Conservation (phyloP, 805 yeast species). For the Candida krabiensis region DNA sequence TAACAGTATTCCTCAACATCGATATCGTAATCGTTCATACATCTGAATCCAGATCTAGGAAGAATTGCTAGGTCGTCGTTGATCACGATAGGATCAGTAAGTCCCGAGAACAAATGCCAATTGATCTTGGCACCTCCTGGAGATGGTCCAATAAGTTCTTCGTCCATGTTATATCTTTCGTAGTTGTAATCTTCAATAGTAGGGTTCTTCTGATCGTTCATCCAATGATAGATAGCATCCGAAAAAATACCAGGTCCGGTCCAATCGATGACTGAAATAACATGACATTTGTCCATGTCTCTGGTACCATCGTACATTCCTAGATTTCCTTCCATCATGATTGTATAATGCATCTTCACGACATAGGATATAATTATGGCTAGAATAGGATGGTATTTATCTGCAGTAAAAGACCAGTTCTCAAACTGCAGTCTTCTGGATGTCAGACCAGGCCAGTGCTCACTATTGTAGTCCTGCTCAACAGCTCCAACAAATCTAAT, state of each 20-base stretch:
- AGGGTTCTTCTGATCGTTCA: conserved; percentile 27
- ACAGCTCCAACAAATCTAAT: conserved; percentile 83
- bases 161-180: conserved; percentile 10
- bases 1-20: conserved; percentile 30
- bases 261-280: conserved; percentile 80
- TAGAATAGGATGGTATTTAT: conserved; percentile 82
- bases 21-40: conserved; percentile 21
- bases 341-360: conserved; percentile 64
- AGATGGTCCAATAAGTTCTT: conserved; percentile 17
- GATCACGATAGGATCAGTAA: conserved; percentile 19
- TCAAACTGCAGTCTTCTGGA: conserved; percentile 88
- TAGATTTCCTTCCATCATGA: conserved; percentile 45
- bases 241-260: conserved; percentile 94
- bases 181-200: conserved; percentile 12
- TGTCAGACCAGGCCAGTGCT: conserved; percentile 84
- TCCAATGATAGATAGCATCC: conserved; percentile 52
- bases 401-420: conserved; percentile 90
- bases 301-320: conserved; percentile 17
- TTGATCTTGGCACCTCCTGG: conserved; percentile 14
- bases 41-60: conserved; percentile 19
- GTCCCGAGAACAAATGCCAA: conserved; percentile 24
- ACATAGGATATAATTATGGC: conserved; percentile 73
- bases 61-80: conserved; percentile 20
- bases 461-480: conserved; percentile 91
- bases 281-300: conserved; percentile 51